Conservation (phyloP, 2,329 filamentous ascomycete species). For the Phialocephala subalpina region DNA sequence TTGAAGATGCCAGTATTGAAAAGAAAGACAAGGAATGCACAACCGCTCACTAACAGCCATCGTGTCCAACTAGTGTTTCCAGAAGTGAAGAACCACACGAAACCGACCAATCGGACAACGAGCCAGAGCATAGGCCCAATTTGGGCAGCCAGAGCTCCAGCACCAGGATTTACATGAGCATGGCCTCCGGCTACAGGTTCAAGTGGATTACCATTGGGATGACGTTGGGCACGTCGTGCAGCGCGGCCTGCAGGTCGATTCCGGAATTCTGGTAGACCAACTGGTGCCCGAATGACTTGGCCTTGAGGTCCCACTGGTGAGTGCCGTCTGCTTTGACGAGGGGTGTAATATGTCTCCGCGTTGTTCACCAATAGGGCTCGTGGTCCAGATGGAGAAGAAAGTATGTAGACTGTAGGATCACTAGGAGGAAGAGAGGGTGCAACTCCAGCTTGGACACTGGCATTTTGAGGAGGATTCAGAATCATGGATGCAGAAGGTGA, state of each 20-base stretch:
- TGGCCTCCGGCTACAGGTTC: conserved; percentile 32
- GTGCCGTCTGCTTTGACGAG: conserved; percentile 43
- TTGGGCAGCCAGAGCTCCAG: conserved; percentile 40
- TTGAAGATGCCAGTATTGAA: conserved; percentile 67
- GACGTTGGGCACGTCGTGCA: conserved; percentile 29
- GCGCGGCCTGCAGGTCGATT: conserved; percentile 34
- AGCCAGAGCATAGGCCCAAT: conserved; percentile 71
- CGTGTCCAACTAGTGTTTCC: conserved; percentile 65
- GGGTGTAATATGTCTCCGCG: conserved; percentile 60
- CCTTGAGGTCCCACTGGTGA: conserved; percentile 20
- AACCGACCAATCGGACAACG: conserved; percentile 62
- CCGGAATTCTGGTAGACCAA: conserved; percentile 37
- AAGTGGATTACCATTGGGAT: conserved; percentile 24
- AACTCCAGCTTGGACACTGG: conserved; percentile 28
- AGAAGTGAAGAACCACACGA: conserved; percentile 72
- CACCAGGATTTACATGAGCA: conserved; percentile 40
- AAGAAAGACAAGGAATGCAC: conserved; percentile 65
- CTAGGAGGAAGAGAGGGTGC: conserved; percentile 33
- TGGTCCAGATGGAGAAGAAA: conserved; percentile 67
- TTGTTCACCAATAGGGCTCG: conserved; percentile 64
- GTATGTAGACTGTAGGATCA: conserved; percentile 63
- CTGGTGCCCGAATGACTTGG: conserved; percentile 21
- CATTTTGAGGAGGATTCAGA: conserved; percentile 11
- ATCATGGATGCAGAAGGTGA: conserved; percentile 27
- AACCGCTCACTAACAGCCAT: conserved; percentile 61